Evolutionary conservation across 2,329 filamentous ascomycete species (phyloP).

Genomic region (Metarhizium brunneum): DNA sequence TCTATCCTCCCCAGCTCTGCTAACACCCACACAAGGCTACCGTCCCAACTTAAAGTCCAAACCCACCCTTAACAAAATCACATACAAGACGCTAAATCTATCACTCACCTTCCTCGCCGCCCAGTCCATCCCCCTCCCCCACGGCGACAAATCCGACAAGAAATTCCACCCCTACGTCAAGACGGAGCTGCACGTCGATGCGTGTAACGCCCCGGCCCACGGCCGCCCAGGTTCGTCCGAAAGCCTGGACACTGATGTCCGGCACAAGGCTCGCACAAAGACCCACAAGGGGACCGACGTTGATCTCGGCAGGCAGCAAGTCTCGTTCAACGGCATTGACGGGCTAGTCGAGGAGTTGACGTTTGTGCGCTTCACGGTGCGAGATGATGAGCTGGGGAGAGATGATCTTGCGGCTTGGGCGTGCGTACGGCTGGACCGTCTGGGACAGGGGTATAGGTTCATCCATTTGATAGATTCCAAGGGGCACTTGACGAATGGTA

Average conservation of each 20-base stretch:
- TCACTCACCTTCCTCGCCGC: conserved; percentile 66
- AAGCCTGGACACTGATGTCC: conserved; percentile 29
- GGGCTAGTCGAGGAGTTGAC: conserved; percentile 59
- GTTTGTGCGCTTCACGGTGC: conserved; percentile 75
- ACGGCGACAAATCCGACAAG: conserved; percentile 36
- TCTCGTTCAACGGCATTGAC: conserved; percentile 46
- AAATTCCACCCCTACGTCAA: conserved; percentile 75
- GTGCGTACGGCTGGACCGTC: conserved; percentile 74
- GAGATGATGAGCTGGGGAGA: conserved; percentile 72
- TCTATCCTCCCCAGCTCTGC: not conserved
- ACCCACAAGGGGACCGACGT: conserved; percentile 49
- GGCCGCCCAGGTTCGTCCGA: conserved; percentile 26
- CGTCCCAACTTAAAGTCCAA: conserved; percentile 16
- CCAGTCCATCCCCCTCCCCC: conserved; percentile 62
- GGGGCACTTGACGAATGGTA: conserved; percentile 56
- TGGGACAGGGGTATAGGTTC: conserved; percentile 68
- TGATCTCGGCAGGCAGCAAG: conserved; percentile 50
- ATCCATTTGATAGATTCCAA: conserved; percentile 64
- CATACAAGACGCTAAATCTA: conserved; percentile 55
- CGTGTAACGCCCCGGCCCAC: conserved; percentile 34
- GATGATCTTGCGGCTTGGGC: conserved; percentile 83
- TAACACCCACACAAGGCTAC: conserved; percentile 16
- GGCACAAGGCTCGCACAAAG: conserved; percentile 50
- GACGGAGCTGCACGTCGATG: conserved; percentile 74
- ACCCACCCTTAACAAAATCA: conserved; percentile 22